Base-by-base conservation (phyloP, 1,284 basidiomycete genomes). In the Trametes versicolor region DNA sequence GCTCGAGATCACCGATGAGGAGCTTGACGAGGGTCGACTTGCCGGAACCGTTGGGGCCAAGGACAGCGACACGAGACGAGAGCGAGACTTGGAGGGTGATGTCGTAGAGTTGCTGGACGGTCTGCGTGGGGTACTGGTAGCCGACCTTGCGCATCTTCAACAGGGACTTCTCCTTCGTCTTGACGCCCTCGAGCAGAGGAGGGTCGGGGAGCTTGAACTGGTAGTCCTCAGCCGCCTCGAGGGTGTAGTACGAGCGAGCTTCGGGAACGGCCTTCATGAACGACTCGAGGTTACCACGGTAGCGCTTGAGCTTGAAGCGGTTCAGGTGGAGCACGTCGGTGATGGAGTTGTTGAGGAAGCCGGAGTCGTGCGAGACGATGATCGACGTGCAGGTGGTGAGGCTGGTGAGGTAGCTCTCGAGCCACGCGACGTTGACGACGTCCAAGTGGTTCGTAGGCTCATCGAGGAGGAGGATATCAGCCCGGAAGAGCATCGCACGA, bases 11-110 rank as follows among this genome's bases (percentile, higher is more conserved):
- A 75, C 96, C 97, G 73, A 97, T 98, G 76, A 99, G 91, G 69
- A 99, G 87, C 85, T 98, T 99, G 87, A 99, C 96, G 79, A 99
- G 91, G 48, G 98, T 99, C 59, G 96, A 98, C 85, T 98, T 98
- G 74, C 96, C 97, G 74, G 96, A 97, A 83, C 96, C 96, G 85
- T 98, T 98, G 74, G 97, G 96, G 73, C 96, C 97, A 72, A 98
- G 92, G 75, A 98, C 82, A 73, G 96, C 96, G 74, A 98, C 97
- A 89, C 96, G 96, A 66, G 96, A 98, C 49, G 96, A 98, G 70
- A 98, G 89, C 23, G 96, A 98, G 70, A 98, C 93, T 90, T 98
- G 96, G 72, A 98, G 93, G 61, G 92, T 91, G 82, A 98, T 95
- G 83, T 98, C 93, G 86, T 90, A 93, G 70, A 98, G 87, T 80